phyloP scores from a whole-genome alignment of 106 monocot genomes.

The Chionographis japonica region DNA sequence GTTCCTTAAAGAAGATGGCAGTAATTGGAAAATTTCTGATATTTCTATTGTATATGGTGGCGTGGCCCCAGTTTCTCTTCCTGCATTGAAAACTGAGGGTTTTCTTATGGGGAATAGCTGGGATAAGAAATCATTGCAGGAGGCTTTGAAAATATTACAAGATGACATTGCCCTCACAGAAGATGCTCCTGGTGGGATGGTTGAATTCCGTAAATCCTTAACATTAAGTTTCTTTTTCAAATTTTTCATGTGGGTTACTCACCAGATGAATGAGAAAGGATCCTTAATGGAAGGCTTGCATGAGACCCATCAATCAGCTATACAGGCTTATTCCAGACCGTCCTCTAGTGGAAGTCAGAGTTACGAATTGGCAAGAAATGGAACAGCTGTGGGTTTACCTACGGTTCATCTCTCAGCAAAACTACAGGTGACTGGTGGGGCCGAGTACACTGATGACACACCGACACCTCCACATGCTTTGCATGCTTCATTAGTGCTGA shows the following conservation, averaged over 20 bases:
- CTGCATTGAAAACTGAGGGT: constrained; percentile 59
- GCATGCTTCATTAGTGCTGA: constrained; percentile 82
- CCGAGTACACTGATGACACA: constrained; percentile 86
- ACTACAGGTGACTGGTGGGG: constrained; percentile 92
- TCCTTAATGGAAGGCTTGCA: constrained; percentile 22
- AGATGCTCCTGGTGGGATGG: constrained; percentile 98
- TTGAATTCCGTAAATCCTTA: constrained; percentile 90
- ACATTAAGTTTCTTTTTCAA: constrained; percentile 98
- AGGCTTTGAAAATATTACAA: constrained; percentile 55
- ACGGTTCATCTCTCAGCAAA: constrained; percentile 74
- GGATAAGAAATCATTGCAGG: constrained; percentile 53
- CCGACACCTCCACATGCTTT: constrained; percentile 64
- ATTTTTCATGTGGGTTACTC: constrained; percentile 80
- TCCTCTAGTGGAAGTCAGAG: constrained; percentile 50
- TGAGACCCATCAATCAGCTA: constrained; percentile 43
- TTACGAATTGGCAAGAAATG: constrained; percentile 55
- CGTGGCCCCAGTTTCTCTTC: constrained; percentile 72
- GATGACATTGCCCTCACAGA: constrained; percentile 63
- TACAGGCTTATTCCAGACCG: constrained; percentile 53
- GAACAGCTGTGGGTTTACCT: constrained; percentile 82
- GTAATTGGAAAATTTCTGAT: constrained; percentile 59
- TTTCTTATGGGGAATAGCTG: constrained; percentile 57
- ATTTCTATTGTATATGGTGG: constrained; percentile 88
- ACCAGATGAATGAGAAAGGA: constrained; percentile 54
- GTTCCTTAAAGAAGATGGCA: constrained; percentile 35